Evolutionary conservation across 164 flowering plant genomes (phyloP), one percentile per base, ranked within the genome.

Genomic region (Berberis thunbergii): DNA sequence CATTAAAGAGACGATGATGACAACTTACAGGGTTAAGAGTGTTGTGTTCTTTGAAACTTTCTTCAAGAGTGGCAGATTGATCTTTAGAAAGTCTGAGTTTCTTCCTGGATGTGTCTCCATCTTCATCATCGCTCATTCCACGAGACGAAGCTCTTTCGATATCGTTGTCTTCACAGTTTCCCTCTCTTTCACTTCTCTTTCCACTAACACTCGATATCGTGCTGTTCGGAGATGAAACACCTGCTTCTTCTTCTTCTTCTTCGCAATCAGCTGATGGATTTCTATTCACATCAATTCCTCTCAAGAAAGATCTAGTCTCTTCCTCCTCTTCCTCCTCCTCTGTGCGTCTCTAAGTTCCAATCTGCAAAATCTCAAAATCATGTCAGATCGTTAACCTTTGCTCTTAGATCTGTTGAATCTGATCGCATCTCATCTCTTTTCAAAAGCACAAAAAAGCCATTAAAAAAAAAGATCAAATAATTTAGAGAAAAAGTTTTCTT

Each of bases 271-370:
- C 71, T 9, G 79, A 59, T 4, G 89, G 91, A 65, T 70, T 52
- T 60, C 85, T 66, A 74, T 88, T 90, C 72, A 90, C 96, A 73
- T 90, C 97, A 60, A 90, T 85, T 2, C 91, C 95, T n/a, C 83
- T 65, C n/a, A 86, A 74, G 66, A 83, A 86, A n/a, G 88, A 72
- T 69, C 82, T 72, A 1, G 75, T 60, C 6, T 74, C 88, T n/a
- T n/a, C n/a, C n/a, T 26, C 26, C 26, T 26, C 26, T 0, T 26
- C 26, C 26, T 26, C 26, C 26, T 26, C 26, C 26, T 26, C 26
- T 69, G 69, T 64, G 74, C 6, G 75, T 52, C 9, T 77, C 87
- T 0, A 76, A 54, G 65, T 45, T 78, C 59, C 78, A 80, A 79
- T 81, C 91, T 82, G 81, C 26, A 26, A 26, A 26, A 26, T 26